Conservation (phyloP, 805 yeast species). For the Lachancea thermotolerans region DNA sequence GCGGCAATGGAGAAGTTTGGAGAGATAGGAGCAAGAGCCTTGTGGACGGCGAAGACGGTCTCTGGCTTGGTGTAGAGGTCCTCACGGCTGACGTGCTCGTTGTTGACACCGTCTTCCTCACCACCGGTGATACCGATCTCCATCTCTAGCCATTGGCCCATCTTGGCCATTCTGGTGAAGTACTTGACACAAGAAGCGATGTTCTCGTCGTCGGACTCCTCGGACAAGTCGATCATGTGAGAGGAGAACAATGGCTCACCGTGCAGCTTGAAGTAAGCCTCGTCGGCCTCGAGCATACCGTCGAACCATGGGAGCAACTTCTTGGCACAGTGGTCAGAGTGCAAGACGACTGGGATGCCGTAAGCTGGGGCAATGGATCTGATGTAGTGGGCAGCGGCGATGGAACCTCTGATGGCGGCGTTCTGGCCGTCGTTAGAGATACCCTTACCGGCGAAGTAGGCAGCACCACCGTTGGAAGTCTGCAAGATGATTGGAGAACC, state of each 20-base stretch:
- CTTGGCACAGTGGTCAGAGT: slow-evolving; percentile 98
- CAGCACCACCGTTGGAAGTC: slow-evolving; percentile 99
- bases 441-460: slow-evolving; percentile 99
- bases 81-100: slow-evolving; percentile 84
- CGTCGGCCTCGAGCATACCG: slow-evolving; percentile 96
- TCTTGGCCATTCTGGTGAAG: slow-evolving; percentile 88
- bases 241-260: slow-evolving; percentile 98
- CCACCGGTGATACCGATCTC: slow-evolving; percentile 99
- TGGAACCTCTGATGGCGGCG: slow-evolving; percentile 90
- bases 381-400: slow-evolving; percentile 97
- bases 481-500: slow-evolving; percentile 94
- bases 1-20: slow-evolving; percentile 99
- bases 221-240: slow-evolving; percentile 97
- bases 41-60: slow-evolving; percentile 86
- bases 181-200: slow-evolving; percentile 89
- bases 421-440: slow-evolving; percentile 86
- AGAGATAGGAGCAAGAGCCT: slow-evolving; percentile 83
- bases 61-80: slow-evolving; percentile 90
- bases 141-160: slow-evolving; percentile 98
- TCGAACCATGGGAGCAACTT: slow-evolving; percentile 98
- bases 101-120: slow-evolving; percentile 99
- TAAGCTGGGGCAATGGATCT: slow-evolving; percentile 94
- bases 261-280: slow-evolving; percentile 75
- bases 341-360: slow-evolving; percentile 94
- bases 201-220: slow-evolving; percentile 94